Conservation (phyloP, 345 rosid species). For the Hibiscus syriacus region DNA sequence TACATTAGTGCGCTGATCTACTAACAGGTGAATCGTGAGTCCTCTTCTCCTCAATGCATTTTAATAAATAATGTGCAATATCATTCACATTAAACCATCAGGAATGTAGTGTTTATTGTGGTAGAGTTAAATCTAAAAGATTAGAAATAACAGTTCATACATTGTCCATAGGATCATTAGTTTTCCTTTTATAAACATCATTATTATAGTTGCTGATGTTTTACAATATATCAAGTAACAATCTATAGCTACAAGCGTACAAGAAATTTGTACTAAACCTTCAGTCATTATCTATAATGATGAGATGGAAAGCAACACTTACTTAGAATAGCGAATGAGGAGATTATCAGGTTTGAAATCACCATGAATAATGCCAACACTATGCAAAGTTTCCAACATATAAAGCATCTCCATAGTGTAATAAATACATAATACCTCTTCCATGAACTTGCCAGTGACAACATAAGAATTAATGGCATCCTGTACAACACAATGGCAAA, state of each 20-base stretch:
- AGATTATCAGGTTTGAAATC: conserved; percentile 97
- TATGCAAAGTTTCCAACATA: conserved; percentile 84
- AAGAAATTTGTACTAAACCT: background rate
- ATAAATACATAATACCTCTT: conserved; percentile 79
- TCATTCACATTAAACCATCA: background rate
- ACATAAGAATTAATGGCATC: conserved; percentile 82
- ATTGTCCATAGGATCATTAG: background rate
- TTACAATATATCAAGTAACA: background rate
- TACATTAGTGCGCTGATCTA: background rate
- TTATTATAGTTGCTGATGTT: background rate
- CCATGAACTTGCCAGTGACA: conserved; percentile 74
- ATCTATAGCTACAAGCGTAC: background rate
- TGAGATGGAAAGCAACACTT: conserved; percentile 12
- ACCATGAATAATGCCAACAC: conserved; percentile 86
- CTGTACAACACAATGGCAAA: conserved; percentile 30
- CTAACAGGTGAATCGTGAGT: background rate
- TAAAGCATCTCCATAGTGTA: conserved; percentile 85
- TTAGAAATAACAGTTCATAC: background rate
- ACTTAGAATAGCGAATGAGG: conserved; percentile 73
- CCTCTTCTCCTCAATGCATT: background rate
- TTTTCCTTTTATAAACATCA: background rate
- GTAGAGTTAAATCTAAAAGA: background rate
- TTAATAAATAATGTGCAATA: background rate
- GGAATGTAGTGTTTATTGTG: background rate
- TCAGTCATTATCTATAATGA: background rate